These are phyloP conservation scores for Circinella umbellata DNA, from an alignment of 371 early-diverging fungal species.

Conservation along the genomic window DNA sequence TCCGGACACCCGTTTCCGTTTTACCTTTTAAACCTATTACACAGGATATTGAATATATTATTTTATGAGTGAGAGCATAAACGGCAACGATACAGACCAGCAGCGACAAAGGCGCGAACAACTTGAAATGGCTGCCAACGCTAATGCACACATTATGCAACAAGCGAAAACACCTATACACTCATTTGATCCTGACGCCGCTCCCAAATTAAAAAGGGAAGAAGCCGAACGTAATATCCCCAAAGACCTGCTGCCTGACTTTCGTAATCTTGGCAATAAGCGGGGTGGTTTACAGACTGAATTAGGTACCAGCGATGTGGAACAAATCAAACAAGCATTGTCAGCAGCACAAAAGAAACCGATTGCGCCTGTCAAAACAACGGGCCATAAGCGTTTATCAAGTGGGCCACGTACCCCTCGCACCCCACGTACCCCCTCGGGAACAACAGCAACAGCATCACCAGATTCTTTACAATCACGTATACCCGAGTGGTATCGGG, in stretches of 20 bases:
- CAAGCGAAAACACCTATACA: slow-evolving; percentile 26
- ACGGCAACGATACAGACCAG: background rate
- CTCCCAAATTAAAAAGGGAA: slow-evolving; percentile 26
- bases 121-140: background rate
- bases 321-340: slow-evolving; percentile 29
- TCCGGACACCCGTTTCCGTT: slow-evolving; percentile 1
- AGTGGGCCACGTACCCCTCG: slow-evolving; percentile 11
- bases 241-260: slow-evolving; percentile 27
- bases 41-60: background rate
- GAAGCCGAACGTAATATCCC: slow-evolving; percentile 24
- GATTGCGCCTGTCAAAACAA: slow-evolving; percentile 16
- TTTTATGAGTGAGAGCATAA: slow-evolving; percentile 3
- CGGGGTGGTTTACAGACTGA: slow-evolving; percentile 41
- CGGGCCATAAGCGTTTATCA: slow-evolving; percentile 6
- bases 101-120: background rate
- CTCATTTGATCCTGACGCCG: slow-evolving; percentile 24
- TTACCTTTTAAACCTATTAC: background rate
- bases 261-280: slow-evolving; percentile 25
- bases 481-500: slow-evolving; percentile 46
- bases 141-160: slow-evolving; percentile 1
- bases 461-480: slow-evolving; percentile 10
- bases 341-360: slow-evolving; percentile 43
- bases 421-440: slow-evolving; percentile 28
- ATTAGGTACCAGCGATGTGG: slow-evolving; percentile 37
- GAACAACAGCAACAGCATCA: slow-evolving; percentile 9